Conservation (phyloP, 148 eudicot species). For the Spergularia marina region DNA sequence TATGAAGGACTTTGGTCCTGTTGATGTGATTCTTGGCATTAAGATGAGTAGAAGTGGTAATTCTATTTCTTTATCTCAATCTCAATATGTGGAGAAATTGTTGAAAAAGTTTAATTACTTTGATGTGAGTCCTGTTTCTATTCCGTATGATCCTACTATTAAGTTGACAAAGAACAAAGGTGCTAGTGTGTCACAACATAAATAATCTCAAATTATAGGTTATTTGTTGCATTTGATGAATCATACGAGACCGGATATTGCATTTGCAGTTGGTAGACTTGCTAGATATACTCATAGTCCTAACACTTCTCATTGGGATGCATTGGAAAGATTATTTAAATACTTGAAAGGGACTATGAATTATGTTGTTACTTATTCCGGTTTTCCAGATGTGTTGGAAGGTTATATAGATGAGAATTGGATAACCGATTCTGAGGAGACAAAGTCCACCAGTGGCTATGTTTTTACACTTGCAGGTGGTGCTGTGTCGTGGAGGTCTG, state of each 20-base stretch:
- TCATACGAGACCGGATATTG: background rate
- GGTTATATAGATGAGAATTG: too few species aligned
- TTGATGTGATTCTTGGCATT: conserved; percentile 6
- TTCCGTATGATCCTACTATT: background rate
- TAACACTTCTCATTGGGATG: background rate
- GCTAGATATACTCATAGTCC: conserved; percentile 2
- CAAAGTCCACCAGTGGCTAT: too few species aligned
- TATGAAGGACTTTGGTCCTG: conserved; percentile 1
- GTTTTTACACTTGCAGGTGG: too few species aligned
- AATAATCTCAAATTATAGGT: background rate
- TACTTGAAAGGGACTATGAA: too few species aligned
- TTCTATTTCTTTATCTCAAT: background rate
- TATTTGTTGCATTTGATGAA: background rate
- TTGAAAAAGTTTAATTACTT: conserved; percentile 1
- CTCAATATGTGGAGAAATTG: conserved; percentile 6
- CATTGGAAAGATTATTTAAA: too few species aligned
- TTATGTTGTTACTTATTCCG: too few species aligned
- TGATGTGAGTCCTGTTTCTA: background rate
- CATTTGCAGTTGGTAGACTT: background rate
- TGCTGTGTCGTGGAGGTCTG: too few species aligned
- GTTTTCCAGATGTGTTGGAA: too few species aligned
- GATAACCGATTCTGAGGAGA: too few species aligned
- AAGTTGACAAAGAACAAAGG: background rate
- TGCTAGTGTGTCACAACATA: background rate
- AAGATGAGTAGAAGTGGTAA: background rate